phyloP scores from a whole-genome alignment of 2,329 filamentous ascomycete genomes.

The Penicillium sclerotiorum region DNA sequence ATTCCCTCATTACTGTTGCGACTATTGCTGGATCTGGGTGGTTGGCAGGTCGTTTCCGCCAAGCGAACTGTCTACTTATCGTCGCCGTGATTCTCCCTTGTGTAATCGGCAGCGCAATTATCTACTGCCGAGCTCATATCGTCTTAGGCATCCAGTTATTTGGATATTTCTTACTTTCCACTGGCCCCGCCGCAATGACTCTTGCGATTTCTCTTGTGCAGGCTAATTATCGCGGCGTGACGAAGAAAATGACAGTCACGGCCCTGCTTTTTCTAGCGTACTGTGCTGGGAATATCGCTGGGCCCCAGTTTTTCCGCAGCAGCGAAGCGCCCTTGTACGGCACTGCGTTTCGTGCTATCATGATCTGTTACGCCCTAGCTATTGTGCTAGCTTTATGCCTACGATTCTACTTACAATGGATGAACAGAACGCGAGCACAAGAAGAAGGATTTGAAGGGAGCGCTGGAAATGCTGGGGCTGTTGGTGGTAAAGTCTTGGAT shows the following conservation, averaged over 20 bases:
- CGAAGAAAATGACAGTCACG: conserved; percentile 64
- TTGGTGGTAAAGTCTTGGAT: conserved; percentile 47
- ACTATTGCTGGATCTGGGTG: conserved; percentile 55
- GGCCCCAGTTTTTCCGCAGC: conserved; percentile 58
- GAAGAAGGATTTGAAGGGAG: conserved; percentile 38
- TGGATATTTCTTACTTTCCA: conserved; percentile 60
- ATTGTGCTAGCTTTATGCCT: conserved; percentile 49
- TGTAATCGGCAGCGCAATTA: conserved; percentile 56
- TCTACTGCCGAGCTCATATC: conserved; percentile 50
- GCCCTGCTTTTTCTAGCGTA: conserved; percentile 60
- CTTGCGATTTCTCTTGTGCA: conserved; percentile 59
- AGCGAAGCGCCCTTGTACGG: conserved; percentile 55
- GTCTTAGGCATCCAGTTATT: conserved; percentile 53
- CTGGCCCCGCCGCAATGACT: conserved; percentile 58
- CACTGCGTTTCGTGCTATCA: conserved; percentile 59
- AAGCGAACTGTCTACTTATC: conserved; percentile 57
- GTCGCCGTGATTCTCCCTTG: conserved; percentile 54
- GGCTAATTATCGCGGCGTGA: conserved; percentile 59
- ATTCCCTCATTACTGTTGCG: conserved; percentile 55
- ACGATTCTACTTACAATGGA: conserved; percentile 52
- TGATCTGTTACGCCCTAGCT: conserved; percentile 59
- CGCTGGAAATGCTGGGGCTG: conserved; percentile 33
- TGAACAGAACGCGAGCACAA: conserved; percentile 48
- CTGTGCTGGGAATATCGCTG: conserved; percentile 59
- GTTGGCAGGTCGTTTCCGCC: conserved; percentile 56